These are phyloP conservation scores for Globisporangium takayamanum DNA, from an alignment of 352 stramenopile species.

Conservation along the genomic window DNA sequence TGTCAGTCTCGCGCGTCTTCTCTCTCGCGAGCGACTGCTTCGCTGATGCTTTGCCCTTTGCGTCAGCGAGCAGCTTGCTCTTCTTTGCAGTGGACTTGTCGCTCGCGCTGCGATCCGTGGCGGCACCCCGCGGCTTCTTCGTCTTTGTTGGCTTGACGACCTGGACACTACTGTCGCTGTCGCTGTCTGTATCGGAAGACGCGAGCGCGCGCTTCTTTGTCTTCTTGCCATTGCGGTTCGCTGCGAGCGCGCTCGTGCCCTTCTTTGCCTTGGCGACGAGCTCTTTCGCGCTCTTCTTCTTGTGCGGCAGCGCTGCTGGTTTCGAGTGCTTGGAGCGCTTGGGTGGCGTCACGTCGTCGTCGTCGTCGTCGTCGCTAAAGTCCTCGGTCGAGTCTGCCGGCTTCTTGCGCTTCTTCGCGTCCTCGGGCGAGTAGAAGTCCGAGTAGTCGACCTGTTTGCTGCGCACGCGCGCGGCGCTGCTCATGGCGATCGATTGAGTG, in stretches of 20 bases:
- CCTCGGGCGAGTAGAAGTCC: conserved; percentile 23
- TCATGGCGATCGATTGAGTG: conserved; percentile 20
- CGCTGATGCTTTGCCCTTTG: not conserved
- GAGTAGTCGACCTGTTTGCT: conserved; percentile 33
- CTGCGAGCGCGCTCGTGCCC: not conserved
- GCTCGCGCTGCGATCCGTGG: no score
- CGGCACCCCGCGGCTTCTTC: not conserved
- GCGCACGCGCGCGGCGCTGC: conserved; percentile 26
- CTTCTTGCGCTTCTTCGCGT: conserved; percentile 13
- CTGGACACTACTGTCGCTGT: conserved; percentile 3
- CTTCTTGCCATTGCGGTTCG: not conserved
- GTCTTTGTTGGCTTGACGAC: not conserved
- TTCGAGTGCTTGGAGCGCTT: conserved; percentile 10
- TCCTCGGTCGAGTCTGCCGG: conserved; percentile 19
- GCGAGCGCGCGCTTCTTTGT: not conserved
- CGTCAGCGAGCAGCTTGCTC: not conserved
- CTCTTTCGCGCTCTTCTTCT: conserved; percentile 1
- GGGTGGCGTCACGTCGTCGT: conserved; percentile 15
- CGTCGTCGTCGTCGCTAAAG: conserved; percentile 23
- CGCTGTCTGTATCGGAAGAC: not conserved
- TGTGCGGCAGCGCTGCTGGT: not conserved
- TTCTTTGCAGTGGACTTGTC: conserved; percentile 3
- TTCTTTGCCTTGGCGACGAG: conserved; percentile 2
- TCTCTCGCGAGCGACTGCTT: no score
- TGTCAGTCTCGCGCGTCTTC: conserved; percentile 7